Evolutionary conservation across 225 moss, liverwort and hornwort species (phyloP), one percentile per base, ranked within the genome.

Genomic region (Anthoceros angustus): DNA sequence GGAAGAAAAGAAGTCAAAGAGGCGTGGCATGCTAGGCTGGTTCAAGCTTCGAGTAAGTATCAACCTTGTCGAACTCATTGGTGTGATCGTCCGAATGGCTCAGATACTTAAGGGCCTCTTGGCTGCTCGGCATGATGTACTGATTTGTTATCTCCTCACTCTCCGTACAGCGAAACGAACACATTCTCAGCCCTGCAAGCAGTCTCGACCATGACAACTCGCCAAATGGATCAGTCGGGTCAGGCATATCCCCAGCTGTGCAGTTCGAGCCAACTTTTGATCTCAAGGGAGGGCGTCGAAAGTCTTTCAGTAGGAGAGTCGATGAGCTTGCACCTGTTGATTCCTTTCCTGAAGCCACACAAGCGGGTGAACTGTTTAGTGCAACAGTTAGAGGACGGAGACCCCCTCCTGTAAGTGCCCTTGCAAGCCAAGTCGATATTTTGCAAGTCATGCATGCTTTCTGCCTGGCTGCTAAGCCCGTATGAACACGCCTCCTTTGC

Each of bases 11-110:
- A 94, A 94, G 79, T 80, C 87, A 39, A 90, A 87, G 80, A 94
- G 85, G 69, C 87, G 93, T 24, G 93, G 93, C 73, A 87, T 94
- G 93, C 86, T 94, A 43, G 93, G 82, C 79, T 94, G 93, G 93
- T 94, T 94, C 73, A 94, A 94, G 77, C 80, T 87, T 43, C 84
- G 86, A 72, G 93, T 94, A 66, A 69, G 77, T 62, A 20, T 39
- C 42, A 12, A 15, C 9, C 42, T 38, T 21, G 25, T 41, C 16
- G 26, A 41, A 25, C 10, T 25, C 63, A 4, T 41, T 64, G 38
- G 10, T 42, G 11, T 70, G 40, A 32, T 55, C 8, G 45, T 55
- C 14, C n/a, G 5, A 4, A 14, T 14, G 14, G 12, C 38, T 66
- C 62, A 61, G 41, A 55, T 11, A 32, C 40, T 14, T 48, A 20